Conservation (phyloP, 2,329 filamentous ascomycete species). For the Drechslera avenae region DNA sequence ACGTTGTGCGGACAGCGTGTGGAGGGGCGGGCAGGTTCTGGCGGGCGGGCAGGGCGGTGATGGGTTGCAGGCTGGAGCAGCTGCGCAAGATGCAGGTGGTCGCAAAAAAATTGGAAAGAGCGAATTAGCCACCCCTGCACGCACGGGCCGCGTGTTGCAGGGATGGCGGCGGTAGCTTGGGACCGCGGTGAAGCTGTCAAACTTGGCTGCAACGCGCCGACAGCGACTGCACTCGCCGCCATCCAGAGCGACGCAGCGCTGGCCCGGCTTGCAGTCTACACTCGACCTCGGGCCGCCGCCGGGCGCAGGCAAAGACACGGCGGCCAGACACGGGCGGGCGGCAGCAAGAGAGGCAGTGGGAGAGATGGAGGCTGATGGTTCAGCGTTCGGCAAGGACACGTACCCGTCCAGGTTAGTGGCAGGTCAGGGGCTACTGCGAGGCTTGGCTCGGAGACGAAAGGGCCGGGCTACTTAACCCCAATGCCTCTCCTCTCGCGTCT, state of each 20-base stretch:
- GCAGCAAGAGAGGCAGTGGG: background rate
- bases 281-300: background rate
- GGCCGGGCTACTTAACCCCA: slow-evolving; percentile 27
- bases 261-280: too few species aligned
- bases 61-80: slow-evolving; percentile 31
- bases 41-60: slow-evolving; percentile 10
- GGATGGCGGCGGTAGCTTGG: slow-evolving; percentile 17
- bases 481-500: slow-evolving; percentile 25
- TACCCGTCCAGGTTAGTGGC: slow-evolving; percentile 25
- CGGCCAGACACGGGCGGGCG: background rate
- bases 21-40: background rate
- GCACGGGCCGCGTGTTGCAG: slow-evolving; percentile 14
- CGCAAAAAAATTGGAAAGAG: slow-evolving; percentile 25
- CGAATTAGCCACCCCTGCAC: slow-evolving; percentile 15
- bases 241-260: too few species aligned
- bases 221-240: background rate
- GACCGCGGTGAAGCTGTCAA: slow-evolving; percentile 8
- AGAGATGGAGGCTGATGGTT: slow-evolving; percentile 5
- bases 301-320: background rate
- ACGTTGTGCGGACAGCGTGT: background rate
- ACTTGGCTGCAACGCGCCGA: slow-evolving; percentile 3
- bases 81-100: slow-evolving; percentile 26
- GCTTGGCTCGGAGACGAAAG: slow-evolving; percentile 29
- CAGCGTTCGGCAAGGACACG: slow-evolving; percentile 19
- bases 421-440: slow-evolving; percentile 36